These are phyloP conservation scores for Hypoxylon sp. DNA, from an alignment of 2,329 filamentous ascomycete species.

Conservation along the genomic window DNA sequence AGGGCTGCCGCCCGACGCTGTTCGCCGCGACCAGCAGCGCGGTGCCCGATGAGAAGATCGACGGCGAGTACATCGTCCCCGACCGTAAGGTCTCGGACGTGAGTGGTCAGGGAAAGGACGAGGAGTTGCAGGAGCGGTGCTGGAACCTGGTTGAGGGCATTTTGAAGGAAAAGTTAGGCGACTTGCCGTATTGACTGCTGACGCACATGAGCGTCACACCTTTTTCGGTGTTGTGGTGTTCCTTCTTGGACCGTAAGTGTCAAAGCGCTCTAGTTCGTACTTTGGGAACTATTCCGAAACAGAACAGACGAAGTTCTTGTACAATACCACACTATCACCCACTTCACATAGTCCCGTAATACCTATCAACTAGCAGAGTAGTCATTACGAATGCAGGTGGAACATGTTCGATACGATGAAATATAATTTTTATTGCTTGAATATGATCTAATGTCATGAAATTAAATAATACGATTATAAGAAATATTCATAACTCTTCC, in stretches of 20 bases:
- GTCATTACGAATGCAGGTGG: not conserved
- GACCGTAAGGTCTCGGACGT: constrained; percentile 56
- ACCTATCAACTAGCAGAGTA: too few relatives aligned
- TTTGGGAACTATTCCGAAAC: too few relatives aligned
- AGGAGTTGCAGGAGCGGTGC: constrained; percentile 52
- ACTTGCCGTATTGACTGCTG: constrained; percentile 42
- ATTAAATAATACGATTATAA: constrained; percentile 16
- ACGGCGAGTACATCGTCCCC: constrained; percentile 58
- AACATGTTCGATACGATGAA: not conserved
- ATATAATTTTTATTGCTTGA: not conserved
- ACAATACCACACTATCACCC: too few relatives aligned
- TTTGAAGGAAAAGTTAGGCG: constrained; percentile 49
- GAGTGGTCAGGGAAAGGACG: constrained; percentile 52
- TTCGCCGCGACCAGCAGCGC: constrained; percentile 57
- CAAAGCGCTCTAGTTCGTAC: too few relatives aligned
- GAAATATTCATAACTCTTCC: constrained; percentile 12
- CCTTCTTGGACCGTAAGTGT: too few relatives aligned
- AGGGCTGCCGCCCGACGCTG: constrained; percentile 56
- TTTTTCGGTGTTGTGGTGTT: too few relatives aligned
- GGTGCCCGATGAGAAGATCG: constrained; percentile 52
- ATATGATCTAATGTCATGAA: constrained; percentile 4
- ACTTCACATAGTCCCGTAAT: too few relatives aligned
- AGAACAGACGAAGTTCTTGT: too few relatives aligned
- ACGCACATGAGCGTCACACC: not conserved
- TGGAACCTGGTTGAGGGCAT: constrained; percentile 56